phyloP scores from a whole-genome alignment of 768 basidiomycete species.

The Termitomyces sp. region DNA sequence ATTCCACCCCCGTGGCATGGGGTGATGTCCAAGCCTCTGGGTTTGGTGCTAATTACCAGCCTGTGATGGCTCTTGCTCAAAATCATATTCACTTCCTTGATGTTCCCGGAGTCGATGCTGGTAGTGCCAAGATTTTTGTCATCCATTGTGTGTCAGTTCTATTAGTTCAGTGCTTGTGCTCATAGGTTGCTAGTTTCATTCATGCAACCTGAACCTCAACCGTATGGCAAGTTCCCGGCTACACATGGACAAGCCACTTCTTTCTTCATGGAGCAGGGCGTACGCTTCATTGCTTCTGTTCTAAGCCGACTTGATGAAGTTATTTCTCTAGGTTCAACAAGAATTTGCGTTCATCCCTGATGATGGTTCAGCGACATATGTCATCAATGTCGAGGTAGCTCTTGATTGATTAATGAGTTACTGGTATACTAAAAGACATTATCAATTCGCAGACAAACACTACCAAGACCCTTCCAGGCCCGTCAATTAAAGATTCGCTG shows the following conservation, averaged over 20 bases:
- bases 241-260: slow-evolving; percentile 64
- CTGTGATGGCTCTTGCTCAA: slow-evolving; percentile 77
- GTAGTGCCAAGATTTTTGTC: slow-evolving; percentile 75
- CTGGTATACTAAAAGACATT: neutral
- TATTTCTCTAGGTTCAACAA: slow-evolving; percentile 47
- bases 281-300: slow-evolving; percentile 28
- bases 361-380: slow-evolving; percentile 65
- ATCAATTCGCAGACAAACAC: slow-evolving; percentile 45
- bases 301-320: neutral
- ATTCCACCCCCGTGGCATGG: slow-evolving; percentile 59
- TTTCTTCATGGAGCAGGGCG: slow-evolving; percentile 55
- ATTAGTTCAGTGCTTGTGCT: neutral
- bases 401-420: neutral
- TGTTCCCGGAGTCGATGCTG: slow-evolving; percentile 60
- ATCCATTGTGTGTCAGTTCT: slow-evolving; percentile 66
- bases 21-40: slow-evolving; percentile 48
- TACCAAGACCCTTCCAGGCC: slow-evolving; percentile 56
- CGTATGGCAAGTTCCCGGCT: slow-evolving; percentile 65
- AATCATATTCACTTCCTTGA: slow-evolving; percentile 86
- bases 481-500: slow-evolving; percentile 49
- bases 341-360: slow-evolving; percentile 75
- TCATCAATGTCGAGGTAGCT: slow-evolving; percentile 61
- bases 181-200: slow-evolving; percentile 49
- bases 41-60: slow-evolving; percentile 54
- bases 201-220: slow-evolving; percentile 71